These are phyloP conservation scores for Cladophialophora exuberans DNA, from an alignment of 2,329 filamentous ascomycete genomes.

Conservation along the genomic window DNA sequence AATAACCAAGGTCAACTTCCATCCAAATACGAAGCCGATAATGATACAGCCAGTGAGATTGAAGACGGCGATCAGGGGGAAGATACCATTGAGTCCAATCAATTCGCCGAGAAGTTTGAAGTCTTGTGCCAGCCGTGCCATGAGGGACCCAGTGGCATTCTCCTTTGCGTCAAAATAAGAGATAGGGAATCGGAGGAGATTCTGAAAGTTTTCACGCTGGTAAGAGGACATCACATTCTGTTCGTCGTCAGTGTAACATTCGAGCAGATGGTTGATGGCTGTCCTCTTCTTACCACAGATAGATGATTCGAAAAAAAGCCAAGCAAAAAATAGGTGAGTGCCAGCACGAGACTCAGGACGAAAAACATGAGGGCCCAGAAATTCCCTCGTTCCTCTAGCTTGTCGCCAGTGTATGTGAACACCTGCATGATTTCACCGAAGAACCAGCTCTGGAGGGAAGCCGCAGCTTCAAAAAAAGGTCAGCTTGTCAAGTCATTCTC, in stretches of 20 bases:
- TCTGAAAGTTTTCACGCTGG: constrained; percentile 51
- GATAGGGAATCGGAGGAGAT: constrained; percentile 48
- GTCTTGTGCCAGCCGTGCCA: constrained; percentile 52
- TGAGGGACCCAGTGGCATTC: constrained; percentile 54
- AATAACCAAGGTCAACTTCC: constrained; percentile 74
- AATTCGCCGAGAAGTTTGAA: constrained; percentile 56
- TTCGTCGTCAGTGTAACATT: constrained; percentile 35
- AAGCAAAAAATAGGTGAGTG: constrained; percentile 49
- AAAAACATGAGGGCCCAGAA: constrained; percentile 63
- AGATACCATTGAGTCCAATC: constrained; percentile 65
- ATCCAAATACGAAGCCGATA: constrained; percentile 73
- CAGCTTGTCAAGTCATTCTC: constrained; percentile 19
- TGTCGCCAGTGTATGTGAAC: constrained; percentile 47
- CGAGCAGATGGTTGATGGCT: constrained; percentile 29
- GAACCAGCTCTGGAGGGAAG: constrained; percentile 45
- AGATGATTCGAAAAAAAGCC: constrained; percentile 52
- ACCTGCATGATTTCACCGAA: constrained; percentile 54
- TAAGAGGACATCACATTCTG: constrained; percentile 42
- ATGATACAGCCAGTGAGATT: constrained; percentile 66
- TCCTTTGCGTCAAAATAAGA: constrained; percentile 49
- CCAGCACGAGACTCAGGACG: constrained; percentile 54
- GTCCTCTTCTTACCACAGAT: constrained; percentile 34
- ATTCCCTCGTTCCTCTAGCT: constrained; percentile 47
- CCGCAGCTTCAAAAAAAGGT: constrained; percentile 51
- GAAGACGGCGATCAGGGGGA: constrained; percentile 72